Base-by-base conservation (phyloP, 257 asterid genomes). In the Plantago ovata region DNA sequence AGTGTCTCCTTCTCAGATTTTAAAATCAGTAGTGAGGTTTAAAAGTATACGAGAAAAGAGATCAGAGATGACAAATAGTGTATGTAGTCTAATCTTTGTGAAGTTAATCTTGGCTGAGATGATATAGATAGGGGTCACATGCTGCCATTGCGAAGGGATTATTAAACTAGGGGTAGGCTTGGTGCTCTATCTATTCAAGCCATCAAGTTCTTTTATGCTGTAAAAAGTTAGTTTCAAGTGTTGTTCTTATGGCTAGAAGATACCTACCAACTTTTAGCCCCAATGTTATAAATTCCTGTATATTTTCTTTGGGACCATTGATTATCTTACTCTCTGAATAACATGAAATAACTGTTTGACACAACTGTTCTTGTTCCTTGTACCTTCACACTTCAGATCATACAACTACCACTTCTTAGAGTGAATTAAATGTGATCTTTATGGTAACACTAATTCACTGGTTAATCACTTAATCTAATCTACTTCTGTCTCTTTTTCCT, bases 11-110 rank as follows among this genome's bases (percentile, higher is more conserved):
- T 75, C 62, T 66, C 79, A 16, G 88, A 84, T 64, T 70, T 68
- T 69, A 79, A 77, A 72, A 79, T 84, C 53, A 71, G 82, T 19
- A 53, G 84, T 58, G 69, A 79, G 73, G 86, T 79, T 69, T 84
- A 58, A 68, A 38, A 56, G 62, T 50, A 39, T 48, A 14, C 28
- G 49, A 18, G 23, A 53, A n/a, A 47, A 63, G 46, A 23, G 54
- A 20, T 36, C 3, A 50, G 38, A 48, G 48, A 13, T 47, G 55
- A 60, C 39, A 51, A 60, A 18, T 24, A 66, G 39, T 48, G 18
- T 42, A 33, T 70, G 69, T 66, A 70, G 45, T 53, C 47, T 24
- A 65, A 60, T 64, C 60, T 7, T 23, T 61, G 52, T 22, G 47
- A 41, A 36, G 62, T 61, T 55, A 47, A 56, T 56, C 60, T n/a